Base-by-base conservation (phyloP, 1,139 yeast genomes). In the Yamadazyma jaroonii region DNA sequence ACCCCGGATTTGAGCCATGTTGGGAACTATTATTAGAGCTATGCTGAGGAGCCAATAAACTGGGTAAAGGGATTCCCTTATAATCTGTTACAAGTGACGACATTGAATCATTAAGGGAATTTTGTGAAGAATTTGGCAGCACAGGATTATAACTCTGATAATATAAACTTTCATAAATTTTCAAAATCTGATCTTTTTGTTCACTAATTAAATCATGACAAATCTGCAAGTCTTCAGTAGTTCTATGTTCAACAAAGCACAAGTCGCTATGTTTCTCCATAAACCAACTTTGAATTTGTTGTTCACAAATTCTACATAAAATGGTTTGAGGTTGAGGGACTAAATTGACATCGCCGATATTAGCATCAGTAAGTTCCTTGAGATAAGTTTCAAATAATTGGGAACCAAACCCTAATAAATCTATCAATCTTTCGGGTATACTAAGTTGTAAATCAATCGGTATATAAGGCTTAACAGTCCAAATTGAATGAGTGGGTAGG, bases 281-380 rank as follows among this genome's bases (percentile, higher is more conserved):
- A 82, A 95, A 92, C 98, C 98, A 94, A 1, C 92, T 88, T 1
- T 96, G 97, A n/a, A 90, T 80, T 36, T 77, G 77, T 22, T 81
- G 79, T 53, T 94, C 99, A 60, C 99, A 94, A 14, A 94, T 89
- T 36, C 96, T 73, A 58, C 99, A 94, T 29, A 90, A 65, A 31
- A 88, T 86, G 32, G 81, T 71, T 27, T 82, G 82, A 0, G 95
- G 96, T 23, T 80, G 75, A 0, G 96, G 95, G 0, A 85, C 77
- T 20, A 74, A 70, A 12, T 66, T 72, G 47, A 81, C 84, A 45
- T 82, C 83, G 6, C 79, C 71, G 5, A 82, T 70, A 15, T 79
- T 84, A 35, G 74, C 57, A 30, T 80, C 82, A 26, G 81, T 76
- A 6, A 92, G 64, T 41, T 73, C 72, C 35, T 78, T 63, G 39